Evolutionary conservation across 306 rosid species (phyloP).

Genomic region (Hippophae tibetana): DNA sequence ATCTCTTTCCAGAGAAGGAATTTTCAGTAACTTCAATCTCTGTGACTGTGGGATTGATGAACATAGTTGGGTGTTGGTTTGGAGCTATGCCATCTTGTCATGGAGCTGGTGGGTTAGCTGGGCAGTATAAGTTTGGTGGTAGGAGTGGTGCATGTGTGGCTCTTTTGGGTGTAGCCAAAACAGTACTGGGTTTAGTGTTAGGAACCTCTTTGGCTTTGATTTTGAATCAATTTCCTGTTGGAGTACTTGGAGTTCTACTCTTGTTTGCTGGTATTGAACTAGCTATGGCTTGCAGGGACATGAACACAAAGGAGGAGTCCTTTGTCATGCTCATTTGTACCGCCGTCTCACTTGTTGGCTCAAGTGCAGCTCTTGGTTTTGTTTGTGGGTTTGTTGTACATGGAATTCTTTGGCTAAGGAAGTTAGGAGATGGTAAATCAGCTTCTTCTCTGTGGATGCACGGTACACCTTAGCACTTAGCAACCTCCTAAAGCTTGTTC

Average conservation of each 20-base stretch:
- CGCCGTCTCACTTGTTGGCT: constrained; percentile 54
- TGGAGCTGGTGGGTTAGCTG: constrained; percentile 66
- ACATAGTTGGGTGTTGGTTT: constrained; percentile 53
- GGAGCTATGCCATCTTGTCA: constrained; percentile 71
- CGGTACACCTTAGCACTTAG: too few relatives aligned
- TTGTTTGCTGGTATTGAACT: constrained; percentile 65
- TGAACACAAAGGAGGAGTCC: constrained; percentile 40
- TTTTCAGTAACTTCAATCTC: constrained; percentile 48
- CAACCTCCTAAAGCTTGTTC: too few relatives aligned
- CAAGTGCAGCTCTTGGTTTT: constrained; percentile 63
- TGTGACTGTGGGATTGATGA: constrained; percentile 60
- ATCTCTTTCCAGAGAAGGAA: constrained; percentile 47
- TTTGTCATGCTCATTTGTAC: constrained; percentile 54
- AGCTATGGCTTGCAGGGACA: constrained; percentile 59
- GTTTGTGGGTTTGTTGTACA: constrained; percentile 32
- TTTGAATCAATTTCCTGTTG: constrained; percentile 50
- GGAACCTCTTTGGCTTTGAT: constrained; percentile 49
- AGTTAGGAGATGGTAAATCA: too few relatives aligned
- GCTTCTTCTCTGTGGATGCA: too few relatives aligned
- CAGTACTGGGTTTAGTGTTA: constrained; percentile 44
- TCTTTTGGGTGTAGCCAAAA: constrained; percentile 45
- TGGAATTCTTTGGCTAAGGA: constrained; percentile 37
- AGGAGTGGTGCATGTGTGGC: constrained; percentile 77
- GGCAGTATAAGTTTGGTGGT: constrained; percentile 70
- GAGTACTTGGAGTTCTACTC: constrained; percentile 46